These are phyloP conservation scores for Plectranthus barbatus DNA, from an alignment of 257 asterid genomes.

Conservation along the genomic window DNA sequence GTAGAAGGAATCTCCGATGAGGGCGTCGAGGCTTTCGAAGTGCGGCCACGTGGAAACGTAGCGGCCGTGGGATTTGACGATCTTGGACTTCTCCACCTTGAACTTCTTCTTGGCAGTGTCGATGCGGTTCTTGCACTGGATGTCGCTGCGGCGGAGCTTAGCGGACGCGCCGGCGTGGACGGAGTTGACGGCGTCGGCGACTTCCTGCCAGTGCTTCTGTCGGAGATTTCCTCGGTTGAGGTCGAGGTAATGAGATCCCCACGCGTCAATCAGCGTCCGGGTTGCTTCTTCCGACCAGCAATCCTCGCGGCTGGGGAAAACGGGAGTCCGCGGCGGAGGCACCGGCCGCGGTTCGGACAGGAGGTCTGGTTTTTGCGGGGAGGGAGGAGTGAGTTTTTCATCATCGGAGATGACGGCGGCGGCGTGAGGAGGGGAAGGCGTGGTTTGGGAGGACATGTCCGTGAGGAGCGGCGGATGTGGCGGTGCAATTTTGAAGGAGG, in stretches of 20 bases:
- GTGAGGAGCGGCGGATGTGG: slow-evolving; percentile 27
- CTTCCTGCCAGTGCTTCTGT: slow-evolving; percentile 85
- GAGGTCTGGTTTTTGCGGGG: slow-evolving; percentile 15
- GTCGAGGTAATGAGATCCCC: slow-evolving; percentile 70
- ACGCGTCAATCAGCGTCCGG: slow-evolving; percentile 66
- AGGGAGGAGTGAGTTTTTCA: slow-evolving; percentile 5
- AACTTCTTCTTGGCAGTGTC: slow-evolving; percentile 88
- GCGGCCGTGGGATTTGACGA: slow-evolving; percentile 45
- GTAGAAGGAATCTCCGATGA: slow-evolving; percentile 48
- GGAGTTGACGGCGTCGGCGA: slow-evolving; percentile 86
- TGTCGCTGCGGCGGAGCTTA: slow-evolving; percentile 69
- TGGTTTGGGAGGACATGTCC: slow-evolving; percentile 30
- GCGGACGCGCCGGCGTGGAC: slow-evolving; percentile 50
- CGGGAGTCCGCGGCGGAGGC: slow-evolving; percentile 32
- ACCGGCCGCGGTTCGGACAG: slow-evolving; percentile 17
- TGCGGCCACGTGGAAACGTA: slow-evolving; percentile 69
- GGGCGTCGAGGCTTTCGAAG: slow-evolving; percentile 54
- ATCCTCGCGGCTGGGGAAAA: slow-evolving; percentile 64
- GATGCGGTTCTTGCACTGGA: slow-evolving; percentile 92
- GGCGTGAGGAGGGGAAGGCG: slow-evolving; percentile 29
- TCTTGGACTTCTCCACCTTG: slow-evolving; percentile 67
- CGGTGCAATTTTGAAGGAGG: slow-evolving; percentile 7
- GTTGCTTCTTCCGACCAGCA: slow-evolving; percentile 92
- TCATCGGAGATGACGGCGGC: slow-evolving; percentile 22
- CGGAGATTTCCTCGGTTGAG: slow-evolving; percentile 90